Evolutionary conservation across 2,329 filamentous ascomycete species (phyloP).

Genomic region (Polytolypa hystricis): DNA sequence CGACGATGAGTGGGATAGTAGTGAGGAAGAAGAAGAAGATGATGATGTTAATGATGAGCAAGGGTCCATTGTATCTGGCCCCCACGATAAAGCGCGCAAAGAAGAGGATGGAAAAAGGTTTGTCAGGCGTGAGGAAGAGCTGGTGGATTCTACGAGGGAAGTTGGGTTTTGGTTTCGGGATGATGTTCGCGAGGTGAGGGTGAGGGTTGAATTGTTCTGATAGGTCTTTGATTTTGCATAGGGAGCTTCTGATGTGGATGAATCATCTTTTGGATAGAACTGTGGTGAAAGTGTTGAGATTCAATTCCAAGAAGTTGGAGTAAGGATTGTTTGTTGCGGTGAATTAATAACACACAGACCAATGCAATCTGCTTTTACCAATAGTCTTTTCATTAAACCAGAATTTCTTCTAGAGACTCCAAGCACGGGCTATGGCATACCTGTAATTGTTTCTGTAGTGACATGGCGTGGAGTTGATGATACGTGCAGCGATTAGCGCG

Average conservation of each 20-base stretch:
- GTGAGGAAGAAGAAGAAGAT: constrained; percentile 39
- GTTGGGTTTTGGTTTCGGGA: constrained; percentile 63
- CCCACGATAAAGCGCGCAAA: too few species aligned
- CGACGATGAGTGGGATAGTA: constrained; percentile 40
- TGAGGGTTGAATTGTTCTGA: constrained; percentile 54
- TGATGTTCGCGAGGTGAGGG: constrained; percentile 57
- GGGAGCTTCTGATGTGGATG: not conserved
- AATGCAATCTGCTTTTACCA: too few species aligned
- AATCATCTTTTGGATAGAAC: not conserved
- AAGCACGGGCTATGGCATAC: too few species aligned
- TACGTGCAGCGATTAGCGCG: too few species aligned
- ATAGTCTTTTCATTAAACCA: too few species aligned
- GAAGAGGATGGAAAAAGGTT: constrained; percentile 43
- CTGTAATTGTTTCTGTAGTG: too few species aligned
- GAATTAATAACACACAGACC: too few species aligned
- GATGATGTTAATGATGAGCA: constrained; percentile 17
- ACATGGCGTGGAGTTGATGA: too few species aligned
- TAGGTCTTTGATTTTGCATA: not conserved
- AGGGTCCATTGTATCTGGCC: too few species aligned
- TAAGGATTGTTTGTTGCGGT: too few species aligned
- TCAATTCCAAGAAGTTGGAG: too few species aligned
- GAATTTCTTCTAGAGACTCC: too few species aligned
- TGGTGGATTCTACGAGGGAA: constrained; percentile 67
- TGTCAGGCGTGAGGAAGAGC: constrained; percentile 66
- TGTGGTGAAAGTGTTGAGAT: not conserved